Evolutionary conservation across 2,329 filamentous ascomycete species (phyloP).

Genomic region (Phialocephala sp.): DNA sequence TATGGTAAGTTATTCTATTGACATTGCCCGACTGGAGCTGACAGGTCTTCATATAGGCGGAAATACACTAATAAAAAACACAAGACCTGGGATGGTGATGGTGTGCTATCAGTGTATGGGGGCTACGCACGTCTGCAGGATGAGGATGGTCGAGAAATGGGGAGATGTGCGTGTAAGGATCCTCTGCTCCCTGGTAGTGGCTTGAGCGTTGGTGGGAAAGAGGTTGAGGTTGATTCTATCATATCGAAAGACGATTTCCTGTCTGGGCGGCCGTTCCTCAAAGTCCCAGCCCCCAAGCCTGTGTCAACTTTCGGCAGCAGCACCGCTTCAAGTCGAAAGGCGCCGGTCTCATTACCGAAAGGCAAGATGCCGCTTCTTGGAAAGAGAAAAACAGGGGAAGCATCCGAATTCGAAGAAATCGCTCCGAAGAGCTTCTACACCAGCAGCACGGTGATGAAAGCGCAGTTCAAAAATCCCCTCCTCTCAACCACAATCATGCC

Average conservation of each 20-base stretch:
- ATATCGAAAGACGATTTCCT: slow-evolving; percentile 66
- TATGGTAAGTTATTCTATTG: slow-evolving; percentile 37
- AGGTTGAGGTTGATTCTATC: slow-evolving; percentile 69
- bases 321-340: slow-evolving; percentile 24
- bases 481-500: slow-evolving; percentile 57
- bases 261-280: slow-evolving; percentile 52
- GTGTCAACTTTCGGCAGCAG: slow-evolving; percentile 22
- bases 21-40: slow-evolving; percentile 9
- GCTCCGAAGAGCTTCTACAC: slow-evolving; percentile 48
- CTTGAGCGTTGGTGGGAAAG: slow-evolving; percentile 68
- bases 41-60: slow-evolving; percentile 52
- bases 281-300: slow-evolving; percentile 30
- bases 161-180: slow-evolving; percentile 59
- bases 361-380: slow-evolving; percentile 34
- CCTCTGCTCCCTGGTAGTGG: slow-evolving; percentile 63
- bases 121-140: slow-evolving; percentile 67
- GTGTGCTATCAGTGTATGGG: slow-evolving; percentile 61
- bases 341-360: slow-evolving; percentile 34
- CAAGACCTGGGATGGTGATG: slow-evolving; percentile 80
- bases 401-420: slow-evolving; percentile 38
- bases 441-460: slow-evolving; percentile 46
- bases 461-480: slow-evolving; percentile 66
- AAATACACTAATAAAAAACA: slow-evolving; percentile 75
- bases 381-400: slow-evolving; percentile 29
- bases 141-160: slow-evolving; percentile 66